Evolutionary conservation across 73 alveolate species (phyloP).

Genomic region (Paramecium biaurelia): DNA sequence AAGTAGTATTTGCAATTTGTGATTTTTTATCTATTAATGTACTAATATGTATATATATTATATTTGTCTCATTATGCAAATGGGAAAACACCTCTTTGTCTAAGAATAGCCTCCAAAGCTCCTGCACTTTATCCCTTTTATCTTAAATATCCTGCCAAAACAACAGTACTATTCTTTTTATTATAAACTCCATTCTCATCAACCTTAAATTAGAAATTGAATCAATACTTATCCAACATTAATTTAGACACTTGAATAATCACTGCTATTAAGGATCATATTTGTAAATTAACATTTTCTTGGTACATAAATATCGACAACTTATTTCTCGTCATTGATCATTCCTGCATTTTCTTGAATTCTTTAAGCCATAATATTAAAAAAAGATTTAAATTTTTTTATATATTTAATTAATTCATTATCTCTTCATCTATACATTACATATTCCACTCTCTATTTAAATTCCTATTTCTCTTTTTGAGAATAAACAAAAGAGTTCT

Average conservation of each 20-base stretch:
- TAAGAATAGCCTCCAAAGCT: not conserved
- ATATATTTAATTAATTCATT: not conserved
- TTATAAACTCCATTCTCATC: not conserved
- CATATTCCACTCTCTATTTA: not conserved
- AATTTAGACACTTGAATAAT: slow-evolving; percentile 8
- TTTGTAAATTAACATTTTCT: slow-evolving; percentile 17
- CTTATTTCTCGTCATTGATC: slow-evolving; percentile 26
- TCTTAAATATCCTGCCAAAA: slow-evolving; percentile 31
- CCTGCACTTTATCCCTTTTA: slow-evolving; percentile 19
- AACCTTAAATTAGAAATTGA: not conserved
- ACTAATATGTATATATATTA: not conserved
- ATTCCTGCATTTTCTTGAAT: slow-evolving; percentile 29
- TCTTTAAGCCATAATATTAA: slow-evolving; percentile 39
- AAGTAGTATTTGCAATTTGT: slow-evolving; percentile 10
- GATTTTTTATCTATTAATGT: slow-evolving; percentile 10
- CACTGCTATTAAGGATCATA: not conserved
- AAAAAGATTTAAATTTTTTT: slow-evolving; percentile 40
- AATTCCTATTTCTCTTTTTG: too few relatives aligned
- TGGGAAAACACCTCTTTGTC: not conserved
- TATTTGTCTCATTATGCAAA: not conserved
- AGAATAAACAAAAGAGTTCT: not conserved
- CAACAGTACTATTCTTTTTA: not conserved
- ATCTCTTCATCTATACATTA: not conserved
- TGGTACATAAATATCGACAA: slow-evolving; percentile 42
- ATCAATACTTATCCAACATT: slow-evolving; percentile 17